A percentile compares a stretch with the other conserved stretches of the same genome.
Evolutionary conservation across 106 monocot genomes (phyloP).

Genomic region (Dendrobium officinale): DNA sequence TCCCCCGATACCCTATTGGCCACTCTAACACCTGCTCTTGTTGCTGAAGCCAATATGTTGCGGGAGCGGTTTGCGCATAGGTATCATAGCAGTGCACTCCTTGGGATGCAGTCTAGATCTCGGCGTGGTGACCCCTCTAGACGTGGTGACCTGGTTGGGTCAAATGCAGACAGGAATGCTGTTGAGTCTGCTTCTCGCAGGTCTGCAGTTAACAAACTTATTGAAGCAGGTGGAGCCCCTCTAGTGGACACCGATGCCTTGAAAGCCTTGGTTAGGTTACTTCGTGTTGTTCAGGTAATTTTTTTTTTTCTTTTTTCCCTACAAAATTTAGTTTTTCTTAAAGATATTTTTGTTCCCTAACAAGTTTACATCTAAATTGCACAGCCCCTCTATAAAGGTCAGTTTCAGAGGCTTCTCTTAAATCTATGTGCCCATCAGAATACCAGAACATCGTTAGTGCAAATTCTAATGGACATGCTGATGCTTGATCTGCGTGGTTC

Average conservation of each 20-base stretch:
- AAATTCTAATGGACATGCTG: conserved; percentile 82
- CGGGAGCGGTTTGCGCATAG: conserved; percentile 96
- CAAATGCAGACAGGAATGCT: conserved; percentile 42
- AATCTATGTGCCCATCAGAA: conserved; percentile 84
- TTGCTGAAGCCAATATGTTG: conserved; percentile 96
- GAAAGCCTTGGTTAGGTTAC: conserved; percentile 84
- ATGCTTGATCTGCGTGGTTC: conserved; percentile 79
- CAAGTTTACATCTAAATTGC: background rate
- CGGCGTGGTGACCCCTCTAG: conserved; percentile 81
- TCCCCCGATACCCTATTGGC: conserved; percentile 88
- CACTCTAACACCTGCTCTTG: conserved; percentile 88
- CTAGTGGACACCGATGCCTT: conserved; percentile 70
- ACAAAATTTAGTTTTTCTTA: background rate
- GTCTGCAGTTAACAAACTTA: conserved; percentile 42
- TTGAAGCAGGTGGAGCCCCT: conserved; percentile 86
- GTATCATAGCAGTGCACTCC: conserved; percentile 57
- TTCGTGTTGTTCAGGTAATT: conserved; percentile 92
- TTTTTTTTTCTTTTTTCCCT: background rate
- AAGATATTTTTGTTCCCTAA: background rate
- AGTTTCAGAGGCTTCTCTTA: conserved; percentile 84
- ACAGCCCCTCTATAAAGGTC: conserved; percentile 94
- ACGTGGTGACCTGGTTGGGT: conserved; percentile 48
- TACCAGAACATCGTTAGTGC: conserved; percentile 66
- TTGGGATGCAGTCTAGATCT: conserved; percentile 81
- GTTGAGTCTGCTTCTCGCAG: conserved; percentile 41